phyloP scores from a whole-genome alignment of 257 asterid genomes.

The Fraxinus quadrangulata region DNA sequence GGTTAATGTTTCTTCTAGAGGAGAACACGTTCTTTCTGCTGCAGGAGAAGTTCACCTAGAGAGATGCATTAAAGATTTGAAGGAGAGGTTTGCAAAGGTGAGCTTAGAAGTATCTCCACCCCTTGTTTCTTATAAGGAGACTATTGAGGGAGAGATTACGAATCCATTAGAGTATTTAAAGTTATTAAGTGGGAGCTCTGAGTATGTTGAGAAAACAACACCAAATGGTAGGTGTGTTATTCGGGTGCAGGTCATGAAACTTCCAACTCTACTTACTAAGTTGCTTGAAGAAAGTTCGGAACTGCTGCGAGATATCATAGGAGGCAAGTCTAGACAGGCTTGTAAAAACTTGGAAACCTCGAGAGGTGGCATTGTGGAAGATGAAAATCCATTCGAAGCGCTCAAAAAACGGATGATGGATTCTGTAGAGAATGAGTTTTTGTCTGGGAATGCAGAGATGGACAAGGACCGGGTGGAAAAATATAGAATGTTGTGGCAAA shows the following conservation, averaged over 20 bases:
- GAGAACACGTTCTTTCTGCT: slow-evolving; percentile 94
- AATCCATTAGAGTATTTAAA: slow-evolving; percentile 69
- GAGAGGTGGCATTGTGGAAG: slow-evolving; percentile 63
- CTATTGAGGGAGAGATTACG: slow-evolving; percentile 68
- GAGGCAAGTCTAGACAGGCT: slow-evolving; percentile 70
- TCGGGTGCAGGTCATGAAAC: slow-evolving; percentile 81
- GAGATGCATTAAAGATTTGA: slow-evolving; percentile 87
- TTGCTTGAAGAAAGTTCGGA: slow-evolving; percentile 78
- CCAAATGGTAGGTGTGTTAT: slow-evolving; percentile 85
- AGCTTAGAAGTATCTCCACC: slow-evolving; percentile 86
- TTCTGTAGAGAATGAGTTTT: slow-evolving; percentile 61
- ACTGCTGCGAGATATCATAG: slow-evolving; percentile 71
- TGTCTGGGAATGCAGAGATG: slow-evolving; percentile 40
- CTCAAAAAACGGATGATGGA: slow-evolving; percentile 70
- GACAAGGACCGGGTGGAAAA: slow-evolving; percentile 66
- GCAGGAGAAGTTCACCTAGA: slow-evolving; percentile 98
- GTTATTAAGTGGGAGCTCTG: slow-evolving; percentile 51
- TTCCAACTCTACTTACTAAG: slow-evolving; percentile 76
- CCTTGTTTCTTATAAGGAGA: slow-evolving; percentile 85
- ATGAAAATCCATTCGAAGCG: slow-evolving; percentile 71
- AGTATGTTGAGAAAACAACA: slow-evolving; percentile 74
- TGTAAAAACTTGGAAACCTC: slow-evolving; percentile 59
- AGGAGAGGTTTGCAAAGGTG: slow-evolving; percentile 89
- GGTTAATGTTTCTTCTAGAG: slow-evolving; percentile 80
- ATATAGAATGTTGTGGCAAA: slow-evolving; percentile 54